phyloP scores from a whole-genome alignment of 257 asterid genomes.

The Phtheirospermum japonicum region DNA sequence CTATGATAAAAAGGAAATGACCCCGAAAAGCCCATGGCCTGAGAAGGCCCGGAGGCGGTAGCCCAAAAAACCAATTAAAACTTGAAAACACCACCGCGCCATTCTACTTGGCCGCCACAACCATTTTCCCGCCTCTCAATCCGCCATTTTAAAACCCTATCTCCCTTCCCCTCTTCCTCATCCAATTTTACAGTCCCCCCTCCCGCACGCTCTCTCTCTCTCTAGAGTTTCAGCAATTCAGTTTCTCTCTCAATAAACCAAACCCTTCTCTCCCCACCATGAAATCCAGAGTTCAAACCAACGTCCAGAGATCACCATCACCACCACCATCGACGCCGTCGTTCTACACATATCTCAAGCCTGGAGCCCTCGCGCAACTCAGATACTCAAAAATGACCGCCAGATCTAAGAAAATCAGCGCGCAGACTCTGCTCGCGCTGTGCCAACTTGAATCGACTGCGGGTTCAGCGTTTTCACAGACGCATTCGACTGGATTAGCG shows the following conservation, averaged over 20 bases:
- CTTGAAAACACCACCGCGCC: slow-evolving; percentile 39
- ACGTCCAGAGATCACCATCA: slow-evolving; percentile 24
- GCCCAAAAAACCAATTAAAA: slow-evolving; percentile 12
- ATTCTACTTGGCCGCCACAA: slow-evolving; percentile 30
- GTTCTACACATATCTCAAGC: slow-evolving; percentile 57
- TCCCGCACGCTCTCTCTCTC: not conserved
- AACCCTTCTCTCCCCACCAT: slow-evolving; percentile 28
- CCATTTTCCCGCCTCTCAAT: slow-evolving; percentile 58
- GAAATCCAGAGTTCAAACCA: slow-evolving; percentile 38
- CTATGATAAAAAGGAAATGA: too few species aligned
- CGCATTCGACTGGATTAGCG: slow-evolving; percentile 19
- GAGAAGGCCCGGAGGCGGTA: too few species aligned
- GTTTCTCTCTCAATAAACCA: not conserved
- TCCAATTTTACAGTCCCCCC: not conserved
- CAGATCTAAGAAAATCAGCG: slow-evolving; percentile 47
- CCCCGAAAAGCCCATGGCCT: too few species aligned
- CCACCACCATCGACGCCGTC: slow-evolving; percentile 29
- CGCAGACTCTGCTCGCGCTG: slow-evolving; percentile 40
- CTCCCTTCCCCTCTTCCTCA: slow-evolving; percentile 5
- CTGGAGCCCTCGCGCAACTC: slow-evolving; percentile 79
- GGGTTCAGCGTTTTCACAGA: slow-evolving; percentile 29
- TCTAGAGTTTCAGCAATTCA: slow-evolving; percentile 40
- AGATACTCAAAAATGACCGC: slow-evolving; percentile 67
- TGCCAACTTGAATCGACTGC: slow-evolving; percentile 38
- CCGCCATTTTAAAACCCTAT: slow-evolving; percentile 42